Base-by-base conservation (phyloP, 1,284 basidiomycete species). In the Xerocomus nothofagi region DNA sequence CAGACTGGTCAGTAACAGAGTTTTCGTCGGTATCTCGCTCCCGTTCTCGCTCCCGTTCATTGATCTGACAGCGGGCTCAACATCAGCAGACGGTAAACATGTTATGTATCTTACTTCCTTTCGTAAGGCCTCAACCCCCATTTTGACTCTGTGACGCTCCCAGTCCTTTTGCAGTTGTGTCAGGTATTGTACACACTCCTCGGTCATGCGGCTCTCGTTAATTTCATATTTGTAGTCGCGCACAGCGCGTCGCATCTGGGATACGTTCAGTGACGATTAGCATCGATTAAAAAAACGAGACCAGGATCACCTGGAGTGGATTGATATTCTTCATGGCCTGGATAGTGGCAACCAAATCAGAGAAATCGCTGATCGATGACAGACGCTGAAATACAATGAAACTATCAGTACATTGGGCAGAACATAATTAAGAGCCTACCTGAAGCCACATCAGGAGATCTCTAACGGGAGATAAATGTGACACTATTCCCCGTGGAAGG, bases 141-240 rank as follows among this genome's bases (percentile, higher is more conserved):
- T 73, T 62, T 91, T 89, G 29, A 95, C 82, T 24, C 91, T 77
- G 67, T 90, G 86, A 50, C 89, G 76, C 70, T 97, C 93, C 96
- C 96, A 98, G 65, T 98, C 95, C 61, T 91, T 91, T 69, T 97
- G 93, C 11, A 98, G 73, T 62, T 98, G 94, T 4, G 84, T 88
- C 23, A 99, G 80, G 64, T 98, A 98, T 71, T 97, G 92, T 40
- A 82, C 73, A 63, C 95, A 98, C 67, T 99, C 96, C 21, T 97
- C 93, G 6, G 86, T 88, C 91, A 99, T 97, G 53, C 81, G 80
- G 2, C 82, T 78, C 71, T 99, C 96, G 62, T 89, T 89, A 43
- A 98, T 88, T 72, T 98, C 95, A 66, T 92, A 98, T 58, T 89
- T 88, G 72, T 99, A 99, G 61, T 98, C 95, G 42, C 87, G 82